Base-by-base conservation (phyloP, 1,284 basidiomycete genomes). In the Cutaneotrichosporon cutaneum region DNA sequence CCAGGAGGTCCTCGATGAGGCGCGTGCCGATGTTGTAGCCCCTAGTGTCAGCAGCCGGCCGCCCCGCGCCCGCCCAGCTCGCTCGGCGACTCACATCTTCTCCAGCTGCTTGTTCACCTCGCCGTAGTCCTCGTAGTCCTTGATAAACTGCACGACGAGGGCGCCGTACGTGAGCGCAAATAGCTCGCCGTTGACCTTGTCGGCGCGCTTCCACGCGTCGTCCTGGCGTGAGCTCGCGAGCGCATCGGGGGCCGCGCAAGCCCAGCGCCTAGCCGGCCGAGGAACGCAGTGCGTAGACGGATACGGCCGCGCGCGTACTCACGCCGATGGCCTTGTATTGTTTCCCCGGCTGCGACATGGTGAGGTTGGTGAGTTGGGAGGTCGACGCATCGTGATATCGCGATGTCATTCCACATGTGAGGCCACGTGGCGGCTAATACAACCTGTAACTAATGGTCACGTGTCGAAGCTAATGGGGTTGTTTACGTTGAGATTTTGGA, bases 91-190 rank as follows among this genome's bases (percentile, higher is more conserved):
- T 60, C 58, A 84, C 85, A 86, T 86, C 78, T 85, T 85, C 61
- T 86, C 85, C 14, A 87, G 79, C 71, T 86, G 85, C 69, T 82
- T 82, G 81, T 87, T 87, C 59, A 86, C 85, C 77, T 95, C 92
- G 16, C 83, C 83, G 72, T 97, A 99, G 82, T 99, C 94, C 76
- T 99, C 95, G 74, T 98, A 99, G 80, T 99, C 96, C 77, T 98
- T 95, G 70, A 99, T 93, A 65, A 99, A 86, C 82, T 99, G 96
- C 39, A 98, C 93, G 55, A 99, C 96, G 53, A 99, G 85, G 18
- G 94, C 93, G 56, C 96, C 96, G 72, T 99, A 99, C 26, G 95
- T 99, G 64, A 99, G 81, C 4, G 94, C 90, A 79, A 99, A 99
- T 22, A 99, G 85, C 80, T 99, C 96, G 71, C 93, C 92, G 78